Conservation (phyloP, 2,329 filamentous ascomycete species). For the Colletotrichum sp. region DNA sequence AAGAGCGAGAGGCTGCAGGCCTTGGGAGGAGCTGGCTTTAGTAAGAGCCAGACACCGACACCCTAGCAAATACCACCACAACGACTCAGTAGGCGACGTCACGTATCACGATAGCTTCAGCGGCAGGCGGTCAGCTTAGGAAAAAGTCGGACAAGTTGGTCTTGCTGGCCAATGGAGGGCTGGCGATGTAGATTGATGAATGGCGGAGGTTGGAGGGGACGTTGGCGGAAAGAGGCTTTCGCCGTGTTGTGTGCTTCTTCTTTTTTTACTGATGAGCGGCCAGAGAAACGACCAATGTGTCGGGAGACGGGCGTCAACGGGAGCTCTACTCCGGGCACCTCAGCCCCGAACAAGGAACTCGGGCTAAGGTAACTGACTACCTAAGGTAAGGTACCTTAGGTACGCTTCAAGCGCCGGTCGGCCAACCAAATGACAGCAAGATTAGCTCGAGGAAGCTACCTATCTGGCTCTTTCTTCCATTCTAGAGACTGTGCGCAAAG, state of each 20-base stretch:
- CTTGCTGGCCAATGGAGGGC: not conserved
- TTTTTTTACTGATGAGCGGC: not conserved
- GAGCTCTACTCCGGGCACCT: conserved; percentile 6
- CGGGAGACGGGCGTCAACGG: not conserved
- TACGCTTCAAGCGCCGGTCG: not conserved
- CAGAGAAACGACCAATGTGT: not conserved
- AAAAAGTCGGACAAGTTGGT: not conserved
- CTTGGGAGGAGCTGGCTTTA: conserved; percentile 13
- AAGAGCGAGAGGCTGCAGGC: conserved; percentile 1
- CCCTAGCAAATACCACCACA: conserved; percentile 14
- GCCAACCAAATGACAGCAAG: not conserved
- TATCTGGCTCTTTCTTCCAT: not conserved
- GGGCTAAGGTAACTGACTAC: not conserved
- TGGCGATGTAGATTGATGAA: not conserved
- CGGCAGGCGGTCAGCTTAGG: not conserved
- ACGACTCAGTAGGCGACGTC: conserved; percentile 15
- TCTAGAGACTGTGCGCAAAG: not conserved
- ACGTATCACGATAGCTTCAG: conserved; percentile 21
- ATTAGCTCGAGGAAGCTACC: not conserved
- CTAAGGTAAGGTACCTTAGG: not conserved
- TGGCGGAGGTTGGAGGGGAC: not conserved
- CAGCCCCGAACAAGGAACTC: not conserved
- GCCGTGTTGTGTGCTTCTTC: not conserved
- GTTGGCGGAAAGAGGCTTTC: not conserved
- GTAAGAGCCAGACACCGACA: conserved; percentile 17